phyloP scores from a whole-genome alignment of 148 eudicot species.

The Pouteria glomerata region DNA sequence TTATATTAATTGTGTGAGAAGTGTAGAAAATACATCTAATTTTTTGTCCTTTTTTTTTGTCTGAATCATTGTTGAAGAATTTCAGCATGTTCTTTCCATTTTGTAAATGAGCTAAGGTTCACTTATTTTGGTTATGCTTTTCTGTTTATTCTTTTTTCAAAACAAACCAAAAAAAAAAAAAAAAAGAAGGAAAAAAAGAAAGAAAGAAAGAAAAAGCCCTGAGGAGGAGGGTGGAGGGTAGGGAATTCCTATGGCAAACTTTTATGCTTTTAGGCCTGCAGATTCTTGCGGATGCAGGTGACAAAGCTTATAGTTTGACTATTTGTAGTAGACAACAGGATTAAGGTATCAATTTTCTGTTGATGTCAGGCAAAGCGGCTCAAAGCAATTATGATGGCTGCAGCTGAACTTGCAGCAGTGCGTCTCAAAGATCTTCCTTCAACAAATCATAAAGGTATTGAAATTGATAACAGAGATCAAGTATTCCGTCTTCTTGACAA shows the following conservation, averaged over 20 bases:
- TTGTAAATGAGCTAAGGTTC: background rate
- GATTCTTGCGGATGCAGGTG: background rate
- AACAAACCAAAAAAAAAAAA: no score
- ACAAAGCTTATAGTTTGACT: background rate
- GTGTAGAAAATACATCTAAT: background rate
- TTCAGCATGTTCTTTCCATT: background rate
- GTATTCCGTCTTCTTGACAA: slow-evolving; percentile 85
- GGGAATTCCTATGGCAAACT: background rate
- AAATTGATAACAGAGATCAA: slow-evolving; percentile 43
- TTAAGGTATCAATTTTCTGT: slow-evolving; percentile 4
- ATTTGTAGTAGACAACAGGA: background rate
- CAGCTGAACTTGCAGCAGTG: slow-evolving; percentile 86
- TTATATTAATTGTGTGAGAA: background rate
- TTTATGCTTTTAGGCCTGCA: background rate
- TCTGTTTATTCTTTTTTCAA: background rate
- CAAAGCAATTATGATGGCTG: slow-evolving; percentile 93
- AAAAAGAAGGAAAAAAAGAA: no score
- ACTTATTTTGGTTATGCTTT: background rate
- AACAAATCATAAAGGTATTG: slow-evolving; percentile 36
- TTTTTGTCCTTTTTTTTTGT: background rate
- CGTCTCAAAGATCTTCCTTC: slow-evolving; percentile 88
- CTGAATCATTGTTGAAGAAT: slow-evolving; percentile 7
- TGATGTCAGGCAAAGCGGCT: slow-evolving; percentile 69
- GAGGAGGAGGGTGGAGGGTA: no score
- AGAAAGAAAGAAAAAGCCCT: no score